Conservation (phyloP, 257 asterid genomes). For the Gardenia jasminoides region DNA sequence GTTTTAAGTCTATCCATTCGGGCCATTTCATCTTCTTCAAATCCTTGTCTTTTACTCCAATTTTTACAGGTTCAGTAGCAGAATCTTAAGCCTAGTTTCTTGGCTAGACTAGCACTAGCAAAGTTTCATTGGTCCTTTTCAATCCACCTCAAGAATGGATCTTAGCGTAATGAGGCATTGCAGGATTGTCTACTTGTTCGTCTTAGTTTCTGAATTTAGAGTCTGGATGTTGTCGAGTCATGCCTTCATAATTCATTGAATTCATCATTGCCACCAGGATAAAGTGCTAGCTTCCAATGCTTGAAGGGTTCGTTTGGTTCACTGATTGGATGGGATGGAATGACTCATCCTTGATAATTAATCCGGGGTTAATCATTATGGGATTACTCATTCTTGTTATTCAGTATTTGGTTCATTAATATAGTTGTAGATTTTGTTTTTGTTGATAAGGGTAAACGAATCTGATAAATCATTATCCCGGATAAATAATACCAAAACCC, state of each 20-base stretch:
- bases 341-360: too few species aligned
- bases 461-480: too few species aligned
- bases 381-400: too few species aligned
- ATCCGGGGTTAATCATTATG: too few species aligned
- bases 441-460: too few species aligned
- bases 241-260: neutral
- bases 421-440: too few species aligned
- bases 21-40: neutral
- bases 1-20: neutral
- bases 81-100: too few species aligned
- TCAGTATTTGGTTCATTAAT: too few species aligned
- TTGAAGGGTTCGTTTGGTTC: too few species aligned
- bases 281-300: neutral
- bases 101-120: neutral
- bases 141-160: neutral
- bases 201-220: neutral
- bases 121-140: neutral
- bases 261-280: neutral
- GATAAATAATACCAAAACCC: too few species aligned
- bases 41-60: neutral
- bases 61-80: too few species aligned
- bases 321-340: too few species aligned
- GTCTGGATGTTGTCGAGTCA: neutral
- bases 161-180: neutral
- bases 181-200: neutral